Base-by-base conservation (phyloP, 768 basidiomycete species). In the Hygrophoropsis aurantiaca region DNA sequence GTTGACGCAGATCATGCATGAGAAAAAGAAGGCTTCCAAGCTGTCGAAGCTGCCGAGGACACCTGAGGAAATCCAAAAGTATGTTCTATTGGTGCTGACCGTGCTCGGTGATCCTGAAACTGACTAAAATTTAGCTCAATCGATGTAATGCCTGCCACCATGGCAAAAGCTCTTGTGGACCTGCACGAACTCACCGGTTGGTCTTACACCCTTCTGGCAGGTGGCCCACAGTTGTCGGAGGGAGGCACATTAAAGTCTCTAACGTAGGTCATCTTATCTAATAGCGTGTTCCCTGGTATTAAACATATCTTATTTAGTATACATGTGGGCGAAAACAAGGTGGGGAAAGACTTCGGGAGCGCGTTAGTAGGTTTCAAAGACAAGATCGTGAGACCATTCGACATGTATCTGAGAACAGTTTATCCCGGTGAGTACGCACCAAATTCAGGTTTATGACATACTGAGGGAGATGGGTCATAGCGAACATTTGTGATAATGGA, bases 201-300 rank as follows among this genome's bases (percentile, higher is more conserved):
- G 32, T 20, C 42, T 9, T 44, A 33, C 11, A 33, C 42, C n/a
- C 6, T 44, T 16, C 42, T 44, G 16, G 32, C 42, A 11, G 42
- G 42, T n/a, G 48, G 34, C 16, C 33, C 40, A 34, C 37, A 50
- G n/a, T 10, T 15, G 18, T 10, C 13, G 19, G 34, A 34, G 13
- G 21, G n/a, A 5, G 21, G 26, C 7, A 44, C 25, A n/a, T 20
- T 44, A 15, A 44, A 32, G 30, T 40, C 40, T 20, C n/a, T 15
- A 4, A 23, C 6, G 13, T 18, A 15, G 9, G 13, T 23, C n/a
- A 20, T 23, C 9, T 11, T 38, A 16, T 21, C n/a, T 4, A 25
- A 10, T 15, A 16, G 27, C 27, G n/a, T n/a, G n/a, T n/a, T 7
- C 27, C 13, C 7, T 7, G 7, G 27, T 30, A 30, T 13, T 7